phyloP scores from a whole-genome alignment of 352 stramenopile species.

The Globisporangium viniferum region DNA sequence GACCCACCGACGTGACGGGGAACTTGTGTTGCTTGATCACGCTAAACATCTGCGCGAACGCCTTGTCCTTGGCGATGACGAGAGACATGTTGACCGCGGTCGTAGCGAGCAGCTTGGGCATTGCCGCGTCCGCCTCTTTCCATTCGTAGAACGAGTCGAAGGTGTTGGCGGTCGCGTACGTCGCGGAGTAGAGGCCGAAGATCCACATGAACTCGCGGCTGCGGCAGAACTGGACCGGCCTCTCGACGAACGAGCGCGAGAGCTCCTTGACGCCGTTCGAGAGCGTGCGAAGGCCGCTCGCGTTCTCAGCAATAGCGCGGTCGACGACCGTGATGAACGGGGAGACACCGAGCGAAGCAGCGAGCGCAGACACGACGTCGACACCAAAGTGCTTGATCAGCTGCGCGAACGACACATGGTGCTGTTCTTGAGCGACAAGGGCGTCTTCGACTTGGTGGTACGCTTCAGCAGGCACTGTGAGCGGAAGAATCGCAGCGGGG shows the following conservation, averaged over 20 bases:
- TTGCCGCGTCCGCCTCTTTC: slow-evolving; percentile 59
- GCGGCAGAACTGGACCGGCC: slow-evolving; percentile 75
- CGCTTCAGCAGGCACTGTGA: slow-evolving; percentile 15
- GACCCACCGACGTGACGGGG: slow-evolving; percentile 66
- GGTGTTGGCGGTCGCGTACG: slow-evolving; percentile 82
- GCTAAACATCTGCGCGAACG: slow-evolving; percentile 89
- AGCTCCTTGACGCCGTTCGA: slow-evolving; percentile 69
- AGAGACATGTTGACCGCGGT: slow-evolving; percentile 89
- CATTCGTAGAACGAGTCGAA: slow-evolving; percentile 86
- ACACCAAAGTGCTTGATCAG: slow-evolving; percentile 36
- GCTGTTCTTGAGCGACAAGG: slow-evolving; percentile 9
- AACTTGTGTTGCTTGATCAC: slow-evolving; percentile 74
- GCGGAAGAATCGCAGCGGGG: slow-evolving; percentile 9
- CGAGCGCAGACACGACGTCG: slow-evolving; percentile 51
- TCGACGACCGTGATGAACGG: slow-evolving; percentile 88
- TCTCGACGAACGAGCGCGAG: slow-evolving; percentile 47
- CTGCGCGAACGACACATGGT: slow-evolving; percentile 18
- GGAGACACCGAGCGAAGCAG: slow-evolving; percentile 63
- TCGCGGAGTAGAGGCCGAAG: slow-evolving; percentile 87
- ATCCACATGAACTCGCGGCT: slow-evolving; percentile 86
- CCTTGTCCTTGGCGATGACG: slow-evolving; percentile 87
- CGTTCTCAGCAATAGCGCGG: slow-evolving; percentile 87
- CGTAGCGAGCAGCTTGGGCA: slow-evolving; percentile 85
- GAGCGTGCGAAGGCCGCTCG: slow-evolving; percentile 61
- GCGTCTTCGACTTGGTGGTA: slow-evolving; percentile 27